Conservation (phyloP, 1,139 yeast genomes). For the Geotrichum siamense region DNA sequence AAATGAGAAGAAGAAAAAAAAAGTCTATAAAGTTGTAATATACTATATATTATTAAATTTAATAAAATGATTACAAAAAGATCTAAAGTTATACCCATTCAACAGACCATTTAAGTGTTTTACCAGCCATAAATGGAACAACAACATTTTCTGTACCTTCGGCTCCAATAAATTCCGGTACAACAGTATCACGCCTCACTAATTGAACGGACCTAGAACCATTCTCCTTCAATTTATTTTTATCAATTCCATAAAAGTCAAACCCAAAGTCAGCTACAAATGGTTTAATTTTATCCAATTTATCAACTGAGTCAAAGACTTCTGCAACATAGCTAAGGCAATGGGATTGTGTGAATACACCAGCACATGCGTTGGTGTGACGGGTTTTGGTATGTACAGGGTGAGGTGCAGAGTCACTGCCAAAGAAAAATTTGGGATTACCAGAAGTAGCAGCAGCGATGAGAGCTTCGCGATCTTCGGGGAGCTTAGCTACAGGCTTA, state of each 20-base stretch:
- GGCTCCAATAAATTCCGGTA: constrained; percentile 49
- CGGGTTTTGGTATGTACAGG: constrained; percentile 73
- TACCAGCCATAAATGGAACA: constrained; percentile 86
- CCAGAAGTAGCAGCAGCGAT: constrained; percentile 88
- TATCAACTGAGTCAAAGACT: constrained; percentile 61
- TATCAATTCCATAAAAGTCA: constrained; percentile 49
- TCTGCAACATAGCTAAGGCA: constrained; percentile 82
- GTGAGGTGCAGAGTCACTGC: constrained; percentile 97
- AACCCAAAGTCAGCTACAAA: constrained; percentile 76
- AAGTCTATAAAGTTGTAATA: too few relatives aligned
- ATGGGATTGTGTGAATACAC: constrained; percentile 85
- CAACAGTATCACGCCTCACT: constrained; percentile 42
- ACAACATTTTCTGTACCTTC: constrained; percentile 46
- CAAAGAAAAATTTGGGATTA: constrained; percentile 87
- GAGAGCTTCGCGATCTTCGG: constrained; percentile 71
- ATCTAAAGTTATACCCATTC: constrained; percentile 63
- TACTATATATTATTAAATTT: too few relatives aligned
- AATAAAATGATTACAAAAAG: too few relatives aligned
- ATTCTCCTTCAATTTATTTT: constrained; percentile 29
- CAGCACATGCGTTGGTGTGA: constrained; percentile 88
- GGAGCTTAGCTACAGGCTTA: constrained; percentile 95
- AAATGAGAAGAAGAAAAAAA: too few relatives aligned
- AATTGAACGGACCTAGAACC: constrained; percentile 29
- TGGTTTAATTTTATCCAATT: constrained; percentile 55
- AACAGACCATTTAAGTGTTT: constrained; percentile 61